These are phyloP conservation scores for Brassica hybrid DNA, from an alignment of 441 rosid species.

Conservation along the genomic window DNA sequence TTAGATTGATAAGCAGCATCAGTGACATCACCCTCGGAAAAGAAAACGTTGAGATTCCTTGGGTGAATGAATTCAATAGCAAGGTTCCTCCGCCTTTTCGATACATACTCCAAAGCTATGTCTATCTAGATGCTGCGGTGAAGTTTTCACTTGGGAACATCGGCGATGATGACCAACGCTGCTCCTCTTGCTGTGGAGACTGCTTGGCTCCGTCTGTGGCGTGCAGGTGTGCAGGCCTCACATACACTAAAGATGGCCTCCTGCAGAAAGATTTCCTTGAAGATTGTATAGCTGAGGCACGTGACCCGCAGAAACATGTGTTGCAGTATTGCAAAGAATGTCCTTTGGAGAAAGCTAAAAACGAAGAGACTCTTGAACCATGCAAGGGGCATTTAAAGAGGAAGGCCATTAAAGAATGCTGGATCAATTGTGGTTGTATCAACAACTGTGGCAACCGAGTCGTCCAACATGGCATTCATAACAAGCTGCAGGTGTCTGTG, in stretches of 20 bases:
- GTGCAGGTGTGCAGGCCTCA: slow-evolving; percentile 71
- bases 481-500: slow-evolving; percentile 71
- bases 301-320: slow-evolving; percentile 58
- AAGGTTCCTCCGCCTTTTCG: slow-evolving; percentile 64
- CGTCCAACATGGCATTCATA: slow-evolving; percentile 81
- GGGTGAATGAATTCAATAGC: slow-evolving; percentile 72
- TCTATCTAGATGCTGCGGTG: slow-evolving; percentile 65
- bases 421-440: slow-evolving; percentile 89
- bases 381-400: slow-evolving; percentile 93
- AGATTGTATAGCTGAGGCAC: slow-evolving; percentile 63
- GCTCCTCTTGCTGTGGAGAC: slow-evolving; percentile 70
- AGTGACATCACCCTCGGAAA: slow-evolving; percentile 76
- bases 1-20: slow-evolving; percentile 51
- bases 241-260: slow-evolving; percentile 66
- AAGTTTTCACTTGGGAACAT: slow-evolving; percentile 67
- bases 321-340: slow-evolving; percentile 67
- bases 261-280: slow-evolving; percentile 67
- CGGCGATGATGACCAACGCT: slow-evolving; percentile 57
- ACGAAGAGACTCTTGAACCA: slow-evolving; percentile 57
- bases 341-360: slow-evolving; percentile 70
- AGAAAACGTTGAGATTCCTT: slow-evolving; percentile 70
- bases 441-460: slow-evolving; percentile 87
- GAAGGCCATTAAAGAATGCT: slow-evolving; percentile 82
- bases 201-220: slow-evolving; percentile 62
- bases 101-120: slow-evolving; percentile 64